phyloP scores from a whole-genome alignment of 257 asterid genomes.

The Scutellaria minor region DNA sequence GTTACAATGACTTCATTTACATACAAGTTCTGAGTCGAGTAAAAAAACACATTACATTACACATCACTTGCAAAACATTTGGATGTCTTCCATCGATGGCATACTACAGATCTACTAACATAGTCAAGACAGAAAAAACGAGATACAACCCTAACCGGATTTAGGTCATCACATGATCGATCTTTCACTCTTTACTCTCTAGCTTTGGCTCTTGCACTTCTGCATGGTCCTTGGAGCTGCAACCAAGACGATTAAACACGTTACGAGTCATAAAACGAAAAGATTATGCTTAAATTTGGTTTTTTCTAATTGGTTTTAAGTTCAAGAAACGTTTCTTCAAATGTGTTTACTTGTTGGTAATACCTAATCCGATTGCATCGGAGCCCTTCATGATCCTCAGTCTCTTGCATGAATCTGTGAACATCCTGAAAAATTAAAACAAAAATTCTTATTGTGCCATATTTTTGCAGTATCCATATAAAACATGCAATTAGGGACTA shows the following conservation, averaged over 20 bases:
- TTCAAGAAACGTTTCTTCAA: neutral
- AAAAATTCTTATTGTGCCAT: too few relatives aligned
- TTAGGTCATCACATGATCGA: neutral
- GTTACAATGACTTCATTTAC: constrained; percentile 37
- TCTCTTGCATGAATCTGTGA: constrained; percentile 78
- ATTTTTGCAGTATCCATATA: neutral
- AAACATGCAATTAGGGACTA: neutral
- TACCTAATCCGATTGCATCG: constrained; percentile 88
- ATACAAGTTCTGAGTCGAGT: constrained; percentile 30
- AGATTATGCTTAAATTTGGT: neutral
- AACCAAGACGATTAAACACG: constrained; percentile 23
- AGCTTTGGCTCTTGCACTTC: constrained; percentile 66
- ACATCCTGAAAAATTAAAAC: constrained; percentile 59
- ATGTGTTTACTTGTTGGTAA: neutral
- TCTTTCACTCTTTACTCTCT: constrained; percentile 21
- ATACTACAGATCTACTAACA: constrained; percentile 28
- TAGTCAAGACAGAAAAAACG: constrained; percentile 7
- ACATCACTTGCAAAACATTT: constrained; percentile 38
- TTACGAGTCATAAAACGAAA: neutral
- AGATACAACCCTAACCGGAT: constrained; percentile 20
- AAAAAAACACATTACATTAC: constrained; percentile 25
- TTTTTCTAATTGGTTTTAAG: neutral
- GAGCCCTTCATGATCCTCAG: constrained; percentile 90
- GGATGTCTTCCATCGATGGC: constrained; percentile 36
- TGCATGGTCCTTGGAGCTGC: constrained; percentile 84